Base-by-base conservation (phyloP, 805 yeast species). In the Candida argentea region DNA sequence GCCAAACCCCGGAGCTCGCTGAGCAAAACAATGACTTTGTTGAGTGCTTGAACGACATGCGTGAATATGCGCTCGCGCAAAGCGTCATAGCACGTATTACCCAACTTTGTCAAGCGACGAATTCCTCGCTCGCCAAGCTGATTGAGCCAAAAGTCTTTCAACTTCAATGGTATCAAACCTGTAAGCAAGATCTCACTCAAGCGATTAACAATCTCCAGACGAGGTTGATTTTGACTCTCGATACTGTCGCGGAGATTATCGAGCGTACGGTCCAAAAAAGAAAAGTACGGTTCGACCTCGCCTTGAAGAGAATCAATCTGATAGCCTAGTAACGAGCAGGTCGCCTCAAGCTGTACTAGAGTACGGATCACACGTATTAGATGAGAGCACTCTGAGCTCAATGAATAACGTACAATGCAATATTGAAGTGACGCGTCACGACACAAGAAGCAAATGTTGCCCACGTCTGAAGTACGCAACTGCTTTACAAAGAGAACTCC, bases 81-180 rank as follows among this genome's bases (percentile, higher is more conserved):
- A 25, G 54, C 53, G 24, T 75, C 78, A 41, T 68, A 76, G 9
- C 67, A 56, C 2, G 60, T 48, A 20, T 60, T 63, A 0, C 80
- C 77, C 11, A 65, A 28, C 29, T 61, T 65, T 3, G 54, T 51
- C 69, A 84, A 69, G 37, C 70, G 59, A 35, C 67, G 70, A 12
- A 70, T 46, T 16, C 82, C 82, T 35, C 80, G 56, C 35, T 77
- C 85, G 0, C 83, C 86, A 19, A 80, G 54, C 26, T 74, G 71
- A 38, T 76, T 76, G 14, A 70, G 62, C 43, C 81, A 54, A 74
- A 76, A 80, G 31, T 71, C 74, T 33, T 62, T 65, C 2, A 72
- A 52, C 1, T 59, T 49, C 9, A 55, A 59, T 1, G 73, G 62
- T 33, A 76, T 57, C 28, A 69, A 54, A 2, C 80, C 79, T 0